Evolutionary conservation across 805 yeast species (phyloP).

Genomic region (Lipomyces chichibuensis): DNA sequence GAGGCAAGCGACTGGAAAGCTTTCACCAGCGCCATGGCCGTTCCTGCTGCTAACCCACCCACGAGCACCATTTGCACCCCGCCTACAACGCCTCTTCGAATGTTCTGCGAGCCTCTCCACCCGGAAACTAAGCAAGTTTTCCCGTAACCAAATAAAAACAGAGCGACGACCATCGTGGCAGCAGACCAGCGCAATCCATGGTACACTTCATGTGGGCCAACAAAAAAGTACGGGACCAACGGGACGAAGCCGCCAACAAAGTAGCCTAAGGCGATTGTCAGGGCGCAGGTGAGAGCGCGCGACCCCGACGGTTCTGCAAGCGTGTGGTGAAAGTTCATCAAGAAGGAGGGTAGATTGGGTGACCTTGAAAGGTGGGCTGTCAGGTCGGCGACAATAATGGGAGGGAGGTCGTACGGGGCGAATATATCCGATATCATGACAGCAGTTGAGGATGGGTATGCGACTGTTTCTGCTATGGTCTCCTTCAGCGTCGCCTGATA

Average conservation of each 20-base stretch:
- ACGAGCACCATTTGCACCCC: constrained; percentile 90
- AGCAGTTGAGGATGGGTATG: background rate
- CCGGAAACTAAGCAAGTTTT: constrained; percentile 62
- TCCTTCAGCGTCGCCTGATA: background rate
- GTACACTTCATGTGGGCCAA: constrained; percentile 39
- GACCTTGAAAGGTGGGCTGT: background rate
- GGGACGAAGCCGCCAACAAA: constrained; percentile 84
- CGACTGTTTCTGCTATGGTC: background rate
- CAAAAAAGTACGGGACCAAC: constrained; percentile 80
- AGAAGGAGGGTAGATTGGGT: constrained; percentile 58
- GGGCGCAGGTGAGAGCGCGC: constrained; percentile 73
- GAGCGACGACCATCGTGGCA: constrained; percentile 73
- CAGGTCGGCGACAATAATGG: background rate
- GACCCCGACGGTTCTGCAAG: constrained; percentile 86
- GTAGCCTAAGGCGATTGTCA: constrained; percentile 79
- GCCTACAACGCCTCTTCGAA: background rate
- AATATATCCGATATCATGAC: background rate
- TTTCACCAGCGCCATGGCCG: constrained; percentile 85
- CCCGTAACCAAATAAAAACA: constrained; percentile 80
- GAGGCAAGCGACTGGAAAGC: background rate
- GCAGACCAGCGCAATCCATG: constrained; percentile 51
- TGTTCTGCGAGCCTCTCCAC: constrained; percentile 19
- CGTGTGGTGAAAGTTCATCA: constrained; percentile 78
- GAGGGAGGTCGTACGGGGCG: constrained; percentile 10
- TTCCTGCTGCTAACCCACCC: constrained; percentile 93